phyloP scores from a whole-genome alignment of 371 early-diverging fungal species.

The Mucor circinelloides region DNA sequence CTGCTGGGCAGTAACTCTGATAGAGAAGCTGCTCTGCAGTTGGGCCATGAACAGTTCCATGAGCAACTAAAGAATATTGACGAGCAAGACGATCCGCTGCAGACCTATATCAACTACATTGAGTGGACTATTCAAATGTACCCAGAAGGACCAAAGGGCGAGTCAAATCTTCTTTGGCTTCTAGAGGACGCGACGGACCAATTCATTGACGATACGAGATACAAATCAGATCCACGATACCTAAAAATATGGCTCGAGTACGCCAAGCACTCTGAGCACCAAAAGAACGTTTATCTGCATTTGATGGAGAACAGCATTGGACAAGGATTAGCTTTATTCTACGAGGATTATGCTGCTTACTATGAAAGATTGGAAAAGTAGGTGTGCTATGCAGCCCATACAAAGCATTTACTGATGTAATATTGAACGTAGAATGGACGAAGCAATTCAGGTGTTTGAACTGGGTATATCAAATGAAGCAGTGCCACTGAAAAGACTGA shows the following conservation, averaged over 20 bases:
- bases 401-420: background rate
- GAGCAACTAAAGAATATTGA: constrained; percentile 51
- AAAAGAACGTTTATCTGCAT: constrained; percentile 71
- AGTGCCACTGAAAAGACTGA: constrained; percentile 51
- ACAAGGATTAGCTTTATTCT: constrained; percentile 61
- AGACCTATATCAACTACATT: constrained; percentile 73
- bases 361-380: constrained; percentile 59
- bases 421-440: constrained; percentile 45
- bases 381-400: background rate
- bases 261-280: constrained; percentile 54
- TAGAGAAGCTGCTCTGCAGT: constrained; percentile 34
- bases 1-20: constrained; percentile 39
- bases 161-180: constrained; percentile 54
- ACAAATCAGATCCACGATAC: constrained; percentile 79
- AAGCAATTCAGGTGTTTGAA: constrained; percentile 53
- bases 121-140: constrained; percentile 72
- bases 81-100: constrained; percentile 76
- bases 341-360: constrained; percentile 77
- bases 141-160: constrained; percentile 64
- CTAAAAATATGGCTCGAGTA: constrained; percentile 76
- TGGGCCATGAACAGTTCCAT: constrained; percentile 45
- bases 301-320: constrained; percentile 77
- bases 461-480: constrained; percentile 61
- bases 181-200: constrained; percentile 62
- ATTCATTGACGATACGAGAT: constrained; percentile 66